Percentiles rank a stretch among this genome's conserved stretches.
Conservation (phyloP, 106 monocot genomes). For the Apostasia shenzhenica region DNA sequence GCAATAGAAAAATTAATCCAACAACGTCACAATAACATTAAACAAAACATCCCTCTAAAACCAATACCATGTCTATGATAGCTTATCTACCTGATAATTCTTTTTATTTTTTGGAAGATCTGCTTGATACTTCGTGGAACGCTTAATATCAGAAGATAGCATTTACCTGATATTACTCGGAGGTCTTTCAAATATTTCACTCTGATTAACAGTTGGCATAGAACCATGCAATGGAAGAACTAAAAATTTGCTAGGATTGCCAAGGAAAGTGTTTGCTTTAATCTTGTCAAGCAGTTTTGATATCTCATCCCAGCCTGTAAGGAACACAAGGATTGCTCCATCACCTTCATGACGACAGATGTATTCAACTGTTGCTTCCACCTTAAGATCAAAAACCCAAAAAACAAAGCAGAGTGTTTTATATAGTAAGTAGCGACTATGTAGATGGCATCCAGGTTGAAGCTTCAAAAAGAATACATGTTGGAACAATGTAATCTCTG, state of each 20-base stretch:
- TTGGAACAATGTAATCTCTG: too few species aligned
- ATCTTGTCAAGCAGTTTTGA: slow-evolving; percentile 86
- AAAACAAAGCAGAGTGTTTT: background rate
- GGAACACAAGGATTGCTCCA: slow-evolving; percentile 95
- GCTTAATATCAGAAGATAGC: background rate
- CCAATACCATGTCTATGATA: too few species aligned
- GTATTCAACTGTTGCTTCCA: slow-evolving; percentile 82
- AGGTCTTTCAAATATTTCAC: slow-evolving; percentile 94
- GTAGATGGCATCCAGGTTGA: background rate
- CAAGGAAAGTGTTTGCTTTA: slow-evolving; percentile 65
- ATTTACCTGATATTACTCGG: slow-evolving; percentile 71
- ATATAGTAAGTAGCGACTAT: background rate
- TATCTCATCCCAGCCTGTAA: slow-evolving; percentile 99
- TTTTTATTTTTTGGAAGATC: too few species aligned
- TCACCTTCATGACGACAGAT: slow-evolving; percentile 82
- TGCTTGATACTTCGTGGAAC: too few species aligned
- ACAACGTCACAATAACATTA: too few species aligned
- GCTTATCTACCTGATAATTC: too few species aligned
- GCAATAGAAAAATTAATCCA: too few species aligned
- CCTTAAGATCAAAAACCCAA: slow-evolving; percentile 26
- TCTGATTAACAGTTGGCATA: slow-evolving; percentile 95
- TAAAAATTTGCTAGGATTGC: slow-evolving; percentile 73
- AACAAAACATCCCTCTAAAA: too few species aligned
- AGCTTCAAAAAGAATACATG: background rate
- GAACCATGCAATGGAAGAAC: slow-evolving; percentile 96